Conservation (phyloP, 208 protist genomes). For the Leishmania tropica region DNA sequence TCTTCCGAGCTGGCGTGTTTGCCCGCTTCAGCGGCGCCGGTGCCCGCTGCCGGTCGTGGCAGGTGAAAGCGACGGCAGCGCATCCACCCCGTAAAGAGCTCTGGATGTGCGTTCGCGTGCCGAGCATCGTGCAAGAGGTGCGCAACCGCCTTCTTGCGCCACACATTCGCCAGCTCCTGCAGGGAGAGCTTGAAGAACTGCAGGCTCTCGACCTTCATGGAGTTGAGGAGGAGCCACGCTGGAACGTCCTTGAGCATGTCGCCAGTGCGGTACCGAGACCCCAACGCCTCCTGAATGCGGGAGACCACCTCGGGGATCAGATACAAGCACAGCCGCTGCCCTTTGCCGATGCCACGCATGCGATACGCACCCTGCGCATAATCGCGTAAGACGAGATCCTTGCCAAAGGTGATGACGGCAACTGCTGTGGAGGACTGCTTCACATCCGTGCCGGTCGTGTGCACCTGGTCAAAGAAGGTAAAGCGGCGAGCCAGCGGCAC, state of each 20-base stretch:
- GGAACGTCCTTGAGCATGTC: slow-evolving; percentile 81
- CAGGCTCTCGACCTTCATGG: slow-evolving; percentile 79
- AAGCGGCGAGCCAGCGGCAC: slow-evolving; percentile 90
- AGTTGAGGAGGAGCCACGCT: slow-evolving; percentile 91
- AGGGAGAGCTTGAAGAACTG: slow-evolving; percentile 92
- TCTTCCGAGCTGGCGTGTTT: slow-evolving; percentile 4
- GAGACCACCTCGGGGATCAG: slow-evolving; percentile 93
- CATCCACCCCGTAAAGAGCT: slow-evolving; percentile 47
- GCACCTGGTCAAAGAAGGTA: slow-evolving; percentile 95
- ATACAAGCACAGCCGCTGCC: slow-evolving; percentile 92
- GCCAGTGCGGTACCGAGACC: slow-evolving; percentile 39
- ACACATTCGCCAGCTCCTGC: slow-evolving; percentile 92
- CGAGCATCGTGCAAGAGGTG: slow-evolving; percentile 68
- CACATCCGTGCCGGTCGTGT: slow-evolving; percentile 97
- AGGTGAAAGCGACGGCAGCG: slow-evolving; percentile 62
- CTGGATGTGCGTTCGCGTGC: slow-evolving; percentile 47
- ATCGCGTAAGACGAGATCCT: slow-evolving; percentile 96
- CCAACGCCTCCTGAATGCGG: slow-evolving; percentile 66
- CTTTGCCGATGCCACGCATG: slow-evolving; percentile 94
- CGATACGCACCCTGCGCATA: slow-evolving; percentile 93
- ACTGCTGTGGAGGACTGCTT: slow-evolving; percentile 90
- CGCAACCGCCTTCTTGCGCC: slow-evolving; percentile 84
- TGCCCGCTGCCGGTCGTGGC: slow-evolving; percentile 1
- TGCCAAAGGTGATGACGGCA: slow-evolving; percentile 94
- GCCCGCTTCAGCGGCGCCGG: not conserved